A percentile compares a stretch with the other conserved stretches of the same genome.
Evolutionary conservation across 2,329 filamentous ascomycete species (phyloP).

Genomic region (Xylariomycetidae sp.): DNA sequence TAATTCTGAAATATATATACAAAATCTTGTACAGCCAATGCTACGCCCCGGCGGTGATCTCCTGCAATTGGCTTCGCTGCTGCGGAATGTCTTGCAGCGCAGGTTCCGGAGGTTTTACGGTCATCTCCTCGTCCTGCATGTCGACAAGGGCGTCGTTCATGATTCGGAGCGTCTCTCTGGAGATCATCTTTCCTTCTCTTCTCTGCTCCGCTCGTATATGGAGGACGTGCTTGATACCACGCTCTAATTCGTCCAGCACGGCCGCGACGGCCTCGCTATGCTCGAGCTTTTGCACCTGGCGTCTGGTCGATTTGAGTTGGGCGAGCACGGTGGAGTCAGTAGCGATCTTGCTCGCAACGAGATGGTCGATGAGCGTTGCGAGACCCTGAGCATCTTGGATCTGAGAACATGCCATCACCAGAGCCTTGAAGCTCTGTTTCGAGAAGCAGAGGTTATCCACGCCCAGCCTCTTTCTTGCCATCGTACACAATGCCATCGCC

Average conservation of each 20-base stretch:
- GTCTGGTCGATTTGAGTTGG: slow-evolving; percentile 17
- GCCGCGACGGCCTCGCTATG: not conserved
- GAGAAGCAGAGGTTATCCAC: slow-evolving; percentile 22
- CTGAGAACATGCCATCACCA: slow-evolving; percentile 20
- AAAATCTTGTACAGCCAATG: too few relatives aligned
- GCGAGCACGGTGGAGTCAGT: slow-evolving; percentile 14
- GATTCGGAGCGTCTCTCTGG: slow-evolving; percentile 20
- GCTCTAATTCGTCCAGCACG: slow-evolving; percentile 13
- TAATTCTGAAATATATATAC: too few relatives aligned
- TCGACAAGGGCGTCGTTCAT: slow-evolving; percentile 18
- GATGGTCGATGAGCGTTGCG: slow-evolving; percentile 15
- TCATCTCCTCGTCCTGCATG: slow-evolving; percentile 5
- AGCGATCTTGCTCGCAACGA: slow-evolving; percentile 15
- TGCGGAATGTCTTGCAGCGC: too few relatives aligned
- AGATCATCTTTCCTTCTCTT: slow-evolving; percentile 14
- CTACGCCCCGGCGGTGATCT: slow-evolving; percentile 4
- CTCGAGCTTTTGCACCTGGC: slow-evolving; percentile 10
- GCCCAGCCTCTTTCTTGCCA: slow-evolving; percentile 20
- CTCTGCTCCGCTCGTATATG: slow-evolving; percentile 10
- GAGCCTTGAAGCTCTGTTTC: slow-evolving; percentile 13
- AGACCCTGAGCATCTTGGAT: slow-evolving; percentile 17
- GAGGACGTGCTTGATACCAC: slow-evolving; percentile 8
- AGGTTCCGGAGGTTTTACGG: too few relatives aligned
- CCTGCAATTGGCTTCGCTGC: too few relatives aligned
- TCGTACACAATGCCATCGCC: slow-evolving; percentile 22